Base-by-base conservation (phyloP, 148 eudicot genomes). In the Cornus florida region DNA sequence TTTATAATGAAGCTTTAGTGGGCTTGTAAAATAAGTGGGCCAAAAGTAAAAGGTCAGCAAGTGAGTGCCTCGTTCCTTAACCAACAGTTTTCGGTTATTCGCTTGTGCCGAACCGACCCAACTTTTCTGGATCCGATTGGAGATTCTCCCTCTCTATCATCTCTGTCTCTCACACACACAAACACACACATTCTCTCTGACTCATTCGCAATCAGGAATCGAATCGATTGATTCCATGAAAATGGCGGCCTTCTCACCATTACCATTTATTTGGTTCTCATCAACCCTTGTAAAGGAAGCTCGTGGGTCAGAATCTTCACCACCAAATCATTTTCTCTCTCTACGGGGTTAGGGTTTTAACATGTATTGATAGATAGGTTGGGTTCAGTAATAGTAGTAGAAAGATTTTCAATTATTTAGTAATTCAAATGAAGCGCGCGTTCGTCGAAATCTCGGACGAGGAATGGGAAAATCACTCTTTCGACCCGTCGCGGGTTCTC, bases 361-460 rank as follows among this genome's bases (percentile, higher is more conserved):
- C 14, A 4, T 6, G 13, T 48, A 20, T 48, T 28, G 11, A 32
- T 17, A 4, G 43, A 39, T 39, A 43, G 8, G 48, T 43, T 2
- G 48, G 48, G 48, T 43, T 43, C 9, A 43, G 48, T 9, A 43
- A 7, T 43, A 43, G 8, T 9, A 43, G 48, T 39, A 5, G 20
- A 28, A 28, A 35, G 38, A 35, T 35, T 28, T 28, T 28, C 28
- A 28, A 28, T 28, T 28, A 0, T 28, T 28, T 28, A 28, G 28
- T 39, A 6, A 69, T 39, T 43, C 14, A 74, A 64, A 91, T 92
- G 97, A 93, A 93, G 91, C 77, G 97, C 75, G 79, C 43, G 0
- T 85, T 86, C 76, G 86, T 82, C 43, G 97, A 93, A 82, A 85
- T 93, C 76, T 91, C 97, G 71, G 93, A 91, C 78, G 93, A 90